Conservation (phyloP, 2,329 filamentous ascomycete species). For the Remersonia thermophila region DNA sequence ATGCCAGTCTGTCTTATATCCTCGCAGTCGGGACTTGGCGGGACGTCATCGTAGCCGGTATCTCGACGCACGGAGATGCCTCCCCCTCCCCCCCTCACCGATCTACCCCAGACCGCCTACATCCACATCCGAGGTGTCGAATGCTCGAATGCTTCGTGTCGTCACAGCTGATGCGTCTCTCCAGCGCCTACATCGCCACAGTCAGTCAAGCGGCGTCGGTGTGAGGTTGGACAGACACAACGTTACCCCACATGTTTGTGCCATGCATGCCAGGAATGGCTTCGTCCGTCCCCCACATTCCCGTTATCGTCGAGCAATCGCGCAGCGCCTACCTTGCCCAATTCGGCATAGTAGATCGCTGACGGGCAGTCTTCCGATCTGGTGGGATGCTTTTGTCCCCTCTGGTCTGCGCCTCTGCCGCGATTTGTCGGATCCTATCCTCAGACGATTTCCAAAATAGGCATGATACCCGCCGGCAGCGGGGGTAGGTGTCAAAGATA, state of each 20-base stretch:
- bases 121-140: too few species aligned
- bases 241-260: too few species aligned
- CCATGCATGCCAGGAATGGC: too few species aligned
- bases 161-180: background rate
- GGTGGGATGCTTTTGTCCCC: too few species aligned
- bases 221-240: too few species aligned
- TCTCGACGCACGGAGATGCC: too few species aligned
- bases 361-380: too few species aligned
- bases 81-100: too few species aligned
- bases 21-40: background rate
- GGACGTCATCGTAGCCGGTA: background rate
- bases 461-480: conserved; percentile 7
- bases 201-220: background rate
- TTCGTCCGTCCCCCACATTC: background rate
- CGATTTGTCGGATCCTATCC: too few species aligned
- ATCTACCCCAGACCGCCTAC: too few species aligned
- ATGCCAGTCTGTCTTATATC: background rate
- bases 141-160: too few species aligned
- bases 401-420: too few species aligned
- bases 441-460: conserved; percentile 4
- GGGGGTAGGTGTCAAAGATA: background rate
- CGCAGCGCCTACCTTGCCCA: conserved; percentile 4
- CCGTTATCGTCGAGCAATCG: conserved; percentile 2
- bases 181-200: conserved; percentile 2
- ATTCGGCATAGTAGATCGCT: conserved; percentile 3